phyloP scores from a whole-genome alignment of 768 basidiomycete species.

The Pleurotus giganteus region DNA sequence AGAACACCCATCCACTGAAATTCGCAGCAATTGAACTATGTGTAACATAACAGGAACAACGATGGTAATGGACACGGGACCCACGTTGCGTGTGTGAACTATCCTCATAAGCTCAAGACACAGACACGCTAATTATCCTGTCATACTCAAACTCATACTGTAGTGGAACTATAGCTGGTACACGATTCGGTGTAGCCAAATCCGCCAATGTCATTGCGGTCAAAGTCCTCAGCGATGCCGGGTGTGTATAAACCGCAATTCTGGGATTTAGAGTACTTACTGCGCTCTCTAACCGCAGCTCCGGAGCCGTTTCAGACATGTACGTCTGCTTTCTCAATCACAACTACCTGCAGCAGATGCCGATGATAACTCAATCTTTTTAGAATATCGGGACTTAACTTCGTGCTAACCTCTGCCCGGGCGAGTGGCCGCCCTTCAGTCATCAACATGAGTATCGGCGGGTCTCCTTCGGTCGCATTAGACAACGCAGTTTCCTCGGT shows the following conservation, averaged over 20 bases:
- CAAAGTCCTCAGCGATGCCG: slow-evolving; percentile 37
- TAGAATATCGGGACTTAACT: slow-evolving; percentile 32
- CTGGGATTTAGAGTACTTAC: neutral
- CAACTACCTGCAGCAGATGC: neutral
- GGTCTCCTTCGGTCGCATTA: slow-evolving; percentile 21
- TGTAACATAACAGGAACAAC: slow-evolving; percentile 13
- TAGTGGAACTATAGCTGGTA: slow-evolving; percentile 36
- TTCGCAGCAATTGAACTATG: neutral
- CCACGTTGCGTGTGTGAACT: slow-evolving; percentile 30
- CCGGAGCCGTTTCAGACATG: slow-evolving; percentile 21
- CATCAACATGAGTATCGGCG: slow-evolving; percentile 35
- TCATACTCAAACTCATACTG: neutral
- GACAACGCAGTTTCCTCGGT: slow-evolving; percentile 30
- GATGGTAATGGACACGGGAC: slow-evolving; percentile 46
- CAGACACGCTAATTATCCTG: neutral
- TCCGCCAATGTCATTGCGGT: slow-evolving; percentile 34
- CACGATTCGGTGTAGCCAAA: slow-evolving; percentile 33
- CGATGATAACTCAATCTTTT: neutral
- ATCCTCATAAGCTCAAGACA: too few relatives aligned
- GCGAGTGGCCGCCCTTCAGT: slow-evolving; percentile 27
- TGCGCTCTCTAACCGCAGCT: neutral
- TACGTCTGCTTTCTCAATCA: slow-evolving; percentile 12
- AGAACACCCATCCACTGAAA: too few relatives aligned
- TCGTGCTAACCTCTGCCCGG: slow-evolving; percentile 19
- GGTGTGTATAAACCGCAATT: slow-evolving; percentile 16